These are phyloP conservation scores for Urtica urens DNA, from an alignment of 306 rosid species.

Conservation along the genomic window DNA sequence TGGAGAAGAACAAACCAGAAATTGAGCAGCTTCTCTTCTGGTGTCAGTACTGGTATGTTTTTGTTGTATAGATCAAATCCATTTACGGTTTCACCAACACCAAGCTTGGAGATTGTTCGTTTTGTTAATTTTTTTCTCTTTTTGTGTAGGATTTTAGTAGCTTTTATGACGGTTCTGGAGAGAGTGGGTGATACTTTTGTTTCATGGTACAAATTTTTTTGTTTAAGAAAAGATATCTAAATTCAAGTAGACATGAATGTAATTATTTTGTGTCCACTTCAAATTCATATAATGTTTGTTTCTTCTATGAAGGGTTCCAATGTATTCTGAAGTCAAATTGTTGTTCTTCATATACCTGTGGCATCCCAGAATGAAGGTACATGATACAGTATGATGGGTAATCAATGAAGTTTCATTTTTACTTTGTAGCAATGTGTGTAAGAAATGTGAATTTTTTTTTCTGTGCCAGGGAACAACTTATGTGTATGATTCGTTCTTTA, in stretches of 20 bases:
- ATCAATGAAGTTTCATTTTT: constrained; percentile 14
- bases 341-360: constrained; percentile 78
- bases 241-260: too few relatives aligned
- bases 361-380: constrained; percentile 86
- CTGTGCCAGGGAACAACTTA: constrained; percentile 59
- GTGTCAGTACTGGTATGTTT: constrained; percentile 88
- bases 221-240: constrained; percentile 6
- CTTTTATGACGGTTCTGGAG: constrained; percentile 70
- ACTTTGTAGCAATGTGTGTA: not conserved
- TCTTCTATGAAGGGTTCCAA: constrained; percentile 61
- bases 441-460: not conserved
- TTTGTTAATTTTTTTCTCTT: not conserved
- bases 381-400: constrained; percentile 3
- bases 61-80: not conserved
- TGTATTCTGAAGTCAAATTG: constrained; percentile 94
- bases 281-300: constrained; percentile 6
- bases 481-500: constrained; percentile 81
- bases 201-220: constrained; percentile 53
- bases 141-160: constrained; percentile 79
- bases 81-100: constrained; percentile 1
- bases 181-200: constrained; percentile 70
- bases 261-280: not conserved
- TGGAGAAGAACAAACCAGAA: constrained; percentile 68
- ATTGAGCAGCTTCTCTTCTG: constrained; percentile 79
- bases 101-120: not conserved